Evolutionary conservation across 2,329 filamentous ascomycete genomes (phyloP), one percentile per base, ranked within the genome.

Genomic region (Erysiphe pulchra): DNA sequence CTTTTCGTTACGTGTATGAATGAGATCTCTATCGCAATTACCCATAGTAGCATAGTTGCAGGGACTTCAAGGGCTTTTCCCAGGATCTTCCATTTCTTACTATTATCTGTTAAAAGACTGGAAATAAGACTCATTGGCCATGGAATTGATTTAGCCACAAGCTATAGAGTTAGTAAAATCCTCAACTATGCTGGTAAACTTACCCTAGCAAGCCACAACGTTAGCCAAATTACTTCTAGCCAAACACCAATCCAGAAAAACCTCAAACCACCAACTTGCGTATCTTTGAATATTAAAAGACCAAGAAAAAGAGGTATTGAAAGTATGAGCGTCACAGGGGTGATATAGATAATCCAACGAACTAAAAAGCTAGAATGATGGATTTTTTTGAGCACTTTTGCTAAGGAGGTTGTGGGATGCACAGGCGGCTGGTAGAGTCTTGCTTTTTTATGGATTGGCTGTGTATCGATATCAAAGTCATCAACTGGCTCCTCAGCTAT

Each of bases 211-310:
- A 79, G 77, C 87, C 87, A 95, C 0, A 94, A 67, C 0, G 84
- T 84, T 50, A 87, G 68, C 87, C 87, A 95, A 24, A 94, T 70
- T 38, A 93, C 83, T 60, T 93, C 82, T 16, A 94, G 69, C 87
- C 87, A 95, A 50, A 94, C 84, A 30, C 81, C 81, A 57, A 95
- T 94, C 87, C 87, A 95, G 48, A 84, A 65, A 40, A 94, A 64
- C 50, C 74, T 57, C 0, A 93, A 84, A 17, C 79, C 83, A 0
- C 84, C 84, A 2, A 79, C 70, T 1, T 69, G 73, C 1, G 78
- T 65, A 43, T 68, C 51, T n/a, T 65, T 63, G 50, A 69, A 79
- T 1, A 70, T 50, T 16, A 80, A 60, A 1, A 67, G 69, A 6
- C 77, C 79, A 18, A 84, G 60, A 6, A 84, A 62, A 37, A 82